These are phyloP conservation scores for Sanghuangporus baumii DNA, from an alignment of 1,284 basidiomycete genomes.

Conservation along the genomic window DNA sequence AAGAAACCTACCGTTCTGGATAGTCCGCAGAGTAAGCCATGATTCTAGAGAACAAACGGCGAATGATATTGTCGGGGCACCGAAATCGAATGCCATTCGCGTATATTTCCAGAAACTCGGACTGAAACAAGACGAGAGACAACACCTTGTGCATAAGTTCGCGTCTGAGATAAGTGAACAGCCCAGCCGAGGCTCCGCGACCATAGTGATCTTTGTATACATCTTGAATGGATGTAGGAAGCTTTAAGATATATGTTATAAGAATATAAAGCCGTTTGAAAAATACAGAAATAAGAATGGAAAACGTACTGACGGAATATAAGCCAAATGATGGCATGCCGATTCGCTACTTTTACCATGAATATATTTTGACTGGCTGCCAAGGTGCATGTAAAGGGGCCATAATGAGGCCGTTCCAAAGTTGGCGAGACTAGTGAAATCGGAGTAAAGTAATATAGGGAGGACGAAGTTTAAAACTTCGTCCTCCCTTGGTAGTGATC, in stretches of 20 bases:
- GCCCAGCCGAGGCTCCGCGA: constrained; percentile 1
- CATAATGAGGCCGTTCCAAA: constrained; percentile 30
- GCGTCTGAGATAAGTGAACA: constrained; percentile 27
- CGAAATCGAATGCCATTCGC: constrained; percentile 25
- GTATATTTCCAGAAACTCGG: constrained; percentile 28
- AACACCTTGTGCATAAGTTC: constrained; percentile 32
- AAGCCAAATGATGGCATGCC: constrained; percentile 18
- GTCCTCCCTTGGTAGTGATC: constrained; percentile 2
- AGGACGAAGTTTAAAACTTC: constrained; percentile 21
- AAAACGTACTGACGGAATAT: constrained; percentile 13
- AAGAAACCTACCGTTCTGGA: constrained; percentile 32
- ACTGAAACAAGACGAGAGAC: constrained; percentile 22
- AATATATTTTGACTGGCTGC: constrained; percentile 28
- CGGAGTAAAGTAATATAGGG: constrained; percentile 33
- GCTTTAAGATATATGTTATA: constrained; percentile 17
- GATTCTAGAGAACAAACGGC: constrained; percentile 28
- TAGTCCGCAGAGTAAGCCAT: constrained; percentile 37
- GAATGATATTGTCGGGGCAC: constrained; percentile 29
- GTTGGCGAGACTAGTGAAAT: constrained; percentile 30
- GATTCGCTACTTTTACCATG: constrained; percentile 20
- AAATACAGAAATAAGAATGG: constrained; percentile 16
- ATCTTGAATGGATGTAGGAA: constrained; percentile 21
- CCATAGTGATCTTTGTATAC: constrained; percentile 2
- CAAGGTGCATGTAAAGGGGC: constrained; percentile 29
- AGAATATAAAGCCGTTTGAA: constrained; percentile 4